Percentiles rank a stretch among this genome's conserved stretches.
Conservation (phyloP, 2,329 filamentous ascomycete species). For the Fusarium secorum region DNA sequence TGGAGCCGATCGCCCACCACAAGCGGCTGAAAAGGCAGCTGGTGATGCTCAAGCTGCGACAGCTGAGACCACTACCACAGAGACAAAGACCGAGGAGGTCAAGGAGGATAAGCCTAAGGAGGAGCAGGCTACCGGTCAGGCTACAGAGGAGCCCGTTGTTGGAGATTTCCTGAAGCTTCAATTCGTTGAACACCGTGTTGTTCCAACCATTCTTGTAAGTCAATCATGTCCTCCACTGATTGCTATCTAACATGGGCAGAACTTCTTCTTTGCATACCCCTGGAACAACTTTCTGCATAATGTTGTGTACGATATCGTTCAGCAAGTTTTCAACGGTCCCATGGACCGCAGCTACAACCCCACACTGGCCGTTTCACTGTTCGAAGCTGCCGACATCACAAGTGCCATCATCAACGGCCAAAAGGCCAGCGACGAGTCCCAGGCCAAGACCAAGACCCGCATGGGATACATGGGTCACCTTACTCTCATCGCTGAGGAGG, state of each 20-base stretch:
- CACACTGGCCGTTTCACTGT: conserved; percentile 87
- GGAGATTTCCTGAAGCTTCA: conserved; percentile 95
- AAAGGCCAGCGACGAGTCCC: conserved; percentile 83
- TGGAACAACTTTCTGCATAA: conserved; percentile 99
- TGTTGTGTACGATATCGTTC: conserved; percentile 97
- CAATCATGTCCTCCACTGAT: not conserved
- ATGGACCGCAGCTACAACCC: conserved; percentile 97
- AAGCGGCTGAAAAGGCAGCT: conserved; percentile 25
- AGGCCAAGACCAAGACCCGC: conserved; percentile 83
- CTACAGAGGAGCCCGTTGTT: conserved; percentile 72
- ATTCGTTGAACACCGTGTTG: conserved; percentile 93
- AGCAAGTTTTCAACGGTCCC: conserved; percentile 98
- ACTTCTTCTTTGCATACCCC: conserved; percentile 97
- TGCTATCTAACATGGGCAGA: conserved; percentile 57
- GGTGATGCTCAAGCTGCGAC: conserved; percentile 1
- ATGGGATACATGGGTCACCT: conserved; percentile 99
- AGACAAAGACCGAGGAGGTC: conserved; percentile 2
- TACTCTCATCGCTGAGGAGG: conserved; percentile 95
- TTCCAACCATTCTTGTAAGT: conserved; percentile 91
- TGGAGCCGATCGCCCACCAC: conserved; percentile 37
- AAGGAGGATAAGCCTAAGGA: conserved; percentile 10
- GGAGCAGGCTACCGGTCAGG: conserved; percentile 24
- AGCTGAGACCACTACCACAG: not conserved
- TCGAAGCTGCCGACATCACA: conserved; percentile 88
- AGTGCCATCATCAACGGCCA: conserved; percentile 93